Base-by-base conservation (phyloP, 768 basidiomycete species). In the Trametes elegans region DNA sequence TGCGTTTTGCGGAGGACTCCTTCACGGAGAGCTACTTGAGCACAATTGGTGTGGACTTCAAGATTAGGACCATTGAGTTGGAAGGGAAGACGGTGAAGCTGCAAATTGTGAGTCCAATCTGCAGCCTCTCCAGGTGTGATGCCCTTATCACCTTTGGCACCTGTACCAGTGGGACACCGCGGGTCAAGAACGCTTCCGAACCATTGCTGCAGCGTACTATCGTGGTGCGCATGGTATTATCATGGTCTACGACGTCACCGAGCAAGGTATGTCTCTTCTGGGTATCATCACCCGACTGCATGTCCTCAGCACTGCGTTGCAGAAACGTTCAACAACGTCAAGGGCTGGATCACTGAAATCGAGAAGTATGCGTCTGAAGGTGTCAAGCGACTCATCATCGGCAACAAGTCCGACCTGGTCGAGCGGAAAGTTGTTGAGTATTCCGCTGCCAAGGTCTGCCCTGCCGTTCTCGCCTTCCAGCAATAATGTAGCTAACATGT, bases 191-290 rank as follows among this genome's bases (percentile, higher is more conserved):
- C 86, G 95, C 27, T 98, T 98, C 87, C 84, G 97, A 58, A 98
- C 97, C 14, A 99, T 99, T 71, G 98, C 97, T 3, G 93, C 95
- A 3, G 93, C 96, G 18, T 99, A 99, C 79, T 99, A 99, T 79
- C 86, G 97, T 59, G 97, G 97, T 34, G 97, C 97, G 44, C 93
- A 96, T 70, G 97, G 97, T 62, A 99, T 99, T 69, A 90, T 98
- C 65, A 90, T 98, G 49, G 96, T 98, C n/a, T 98, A 98, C 76
- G 91, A 93, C 71, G 94, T 98, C 52, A 96, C 94, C 35, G 95
- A 98, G 74, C 91, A 90, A 66, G 92, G 89, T 88, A 59, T 43
- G 76, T 64, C 24, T 42, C 19, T 28, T 11, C n/a, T 13, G 35
- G n/a, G 27, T 35, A 3, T 21, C 45, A 13, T 35, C 38, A 42